These are phyloP conservation scores for Trypanosoma theileri DNA, from an alignment of 208 protist species.

Conservation along the genomic window DNA sequence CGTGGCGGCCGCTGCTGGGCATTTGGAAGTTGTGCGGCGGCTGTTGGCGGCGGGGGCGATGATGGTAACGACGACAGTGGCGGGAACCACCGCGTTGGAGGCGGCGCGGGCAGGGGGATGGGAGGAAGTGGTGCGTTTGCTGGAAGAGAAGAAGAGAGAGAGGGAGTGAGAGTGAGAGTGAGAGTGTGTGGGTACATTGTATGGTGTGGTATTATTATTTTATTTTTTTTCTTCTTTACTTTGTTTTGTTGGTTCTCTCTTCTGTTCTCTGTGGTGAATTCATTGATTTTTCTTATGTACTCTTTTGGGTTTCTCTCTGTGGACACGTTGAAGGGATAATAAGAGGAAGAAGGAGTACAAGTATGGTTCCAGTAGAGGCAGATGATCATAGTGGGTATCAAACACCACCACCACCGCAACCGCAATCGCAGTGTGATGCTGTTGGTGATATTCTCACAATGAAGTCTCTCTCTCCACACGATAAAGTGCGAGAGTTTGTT, in stretches of 20 bases:
- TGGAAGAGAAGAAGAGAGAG: conserved; percentile 18
- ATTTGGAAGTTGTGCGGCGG: conserved; percentile 32
- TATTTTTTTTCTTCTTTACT: no score
- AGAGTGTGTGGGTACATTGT: neutral
- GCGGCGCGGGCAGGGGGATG: conserved; percentile 49
- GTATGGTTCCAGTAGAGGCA: conserved; percentile 2
- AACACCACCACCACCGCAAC: neutral
- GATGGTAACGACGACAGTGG: conserved; percentile 59
- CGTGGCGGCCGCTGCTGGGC: conserved; percentile 57
- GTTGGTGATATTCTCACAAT: conserved; percentile 15
- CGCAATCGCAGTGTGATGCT: neutral
- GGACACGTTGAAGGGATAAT: neutral
- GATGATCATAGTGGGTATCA: neutral
- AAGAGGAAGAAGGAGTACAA: neutral
- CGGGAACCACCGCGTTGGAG: conserved; percentile 51
- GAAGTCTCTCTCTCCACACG: conserved; percentile 14
- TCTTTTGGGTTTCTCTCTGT: conserved; percentile 13
- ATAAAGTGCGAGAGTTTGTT: conserved; percentile 27
- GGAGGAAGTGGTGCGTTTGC: conserved; percentile 32
- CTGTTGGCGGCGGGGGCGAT: conserved; percentile 54
- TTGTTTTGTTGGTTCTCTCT: neutral
- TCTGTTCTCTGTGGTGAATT: no score
- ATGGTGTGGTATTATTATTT: neutral
- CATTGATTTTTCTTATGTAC: neutral
- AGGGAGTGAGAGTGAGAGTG: neutral